Evolutionary conservation across 129 eudicot species (phyloP).

Genomic region (Calendula officinalis): DNA sequence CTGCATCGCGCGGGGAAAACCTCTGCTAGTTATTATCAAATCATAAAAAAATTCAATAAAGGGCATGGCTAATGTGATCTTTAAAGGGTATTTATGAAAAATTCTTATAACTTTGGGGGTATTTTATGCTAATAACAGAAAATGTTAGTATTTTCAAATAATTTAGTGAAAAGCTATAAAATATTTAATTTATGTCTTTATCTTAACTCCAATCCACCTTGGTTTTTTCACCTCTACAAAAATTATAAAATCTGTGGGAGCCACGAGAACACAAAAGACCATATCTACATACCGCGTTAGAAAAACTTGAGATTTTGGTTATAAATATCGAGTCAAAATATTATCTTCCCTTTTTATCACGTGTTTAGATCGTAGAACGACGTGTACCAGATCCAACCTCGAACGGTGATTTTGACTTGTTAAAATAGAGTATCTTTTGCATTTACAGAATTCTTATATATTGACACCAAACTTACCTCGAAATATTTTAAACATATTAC

Average conservation of each 20-base stretch:
- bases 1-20: no score
- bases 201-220: conserved; percentile 14
- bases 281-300: not conserved
- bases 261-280: conserved; percentile 19
- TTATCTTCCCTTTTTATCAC: no score
- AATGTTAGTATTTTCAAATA: not conserved
- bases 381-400: no score
- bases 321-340: no score
- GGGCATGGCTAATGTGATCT: not conserved
- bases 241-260: not conserved
- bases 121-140: not conserved
- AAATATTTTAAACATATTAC: no score
- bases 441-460: no score
- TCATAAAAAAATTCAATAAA: not conserved
- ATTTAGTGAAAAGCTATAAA: not conserved
- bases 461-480: no score
- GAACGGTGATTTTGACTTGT: no score
- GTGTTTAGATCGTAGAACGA: no score
- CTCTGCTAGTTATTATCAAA: not conserved
- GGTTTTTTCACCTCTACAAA: conserved; percentile 33
- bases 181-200: conserved; percentile 18
- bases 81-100: not conserved
- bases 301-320: conserved; percentile 12
- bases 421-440: no score
- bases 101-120: not conserved